Percentiles rank a stretch among this genome's conserved stretches.
Evolutionary conservation across 2,329 filamentous ascomycete genomes (phyloP).

Genomic region (Elsinoe batatas): DNA sequence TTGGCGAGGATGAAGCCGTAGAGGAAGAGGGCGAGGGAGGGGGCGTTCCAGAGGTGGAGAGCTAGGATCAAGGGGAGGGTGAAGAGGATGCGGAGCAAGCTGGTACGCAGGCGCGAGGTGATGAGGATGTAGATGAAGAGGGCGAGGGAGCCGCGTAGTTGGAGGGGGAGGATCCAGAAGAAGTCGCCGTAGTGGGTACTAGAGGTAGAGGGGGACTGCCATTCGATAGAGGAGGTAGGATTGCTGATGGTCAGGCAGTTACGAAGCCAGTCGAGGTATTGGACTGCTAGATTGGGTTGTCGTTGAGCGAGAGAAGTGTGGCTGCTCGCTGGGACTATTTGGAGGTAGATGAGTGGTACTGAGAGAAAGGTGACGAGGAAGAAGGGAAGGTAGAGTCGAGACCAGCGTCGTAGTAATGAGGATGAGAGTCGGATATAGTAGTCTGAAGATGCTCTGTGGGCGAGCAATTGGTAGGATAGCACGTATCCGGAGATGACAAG

Average conservation of each 20-base stretch:
- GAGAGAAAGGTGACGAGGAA: background rate
- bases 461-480: background rate
- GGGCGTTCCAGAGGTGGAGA: background rate
- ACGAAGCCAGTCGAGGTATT: background rate
- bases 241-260: background rate
- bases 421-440: background rate
- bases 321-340: background rate
- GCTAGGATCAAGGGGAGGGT: background rate
- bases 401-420: background rate
- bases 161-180: slow-evolving; percentile 32
- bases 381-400: background rate
- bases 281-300: background rate
- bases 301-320: background rate
- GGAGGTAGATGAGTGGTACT: background rate
- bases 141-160: background rate
- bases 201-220: slow-evolving; percentile 20
- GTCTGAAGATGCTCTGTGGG: background rate
- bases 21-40: background rate
- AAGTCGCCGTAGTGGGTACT: slow-evolving; percentile 44
- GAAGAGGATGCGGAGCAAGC: background rate
- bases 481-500: background rate
- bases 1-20: slow-evolving; percentile 1
- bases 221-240: background rate
- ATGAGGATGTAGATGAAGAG: background rate
- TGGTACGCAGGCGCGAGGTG: background rate